A percentile compares a stretch with the other conserved stretches of the same genome.
Evolutionary conservation across 306 rosid genomes (phyloP).

Genomic region (Lupinus albus): DNA sequence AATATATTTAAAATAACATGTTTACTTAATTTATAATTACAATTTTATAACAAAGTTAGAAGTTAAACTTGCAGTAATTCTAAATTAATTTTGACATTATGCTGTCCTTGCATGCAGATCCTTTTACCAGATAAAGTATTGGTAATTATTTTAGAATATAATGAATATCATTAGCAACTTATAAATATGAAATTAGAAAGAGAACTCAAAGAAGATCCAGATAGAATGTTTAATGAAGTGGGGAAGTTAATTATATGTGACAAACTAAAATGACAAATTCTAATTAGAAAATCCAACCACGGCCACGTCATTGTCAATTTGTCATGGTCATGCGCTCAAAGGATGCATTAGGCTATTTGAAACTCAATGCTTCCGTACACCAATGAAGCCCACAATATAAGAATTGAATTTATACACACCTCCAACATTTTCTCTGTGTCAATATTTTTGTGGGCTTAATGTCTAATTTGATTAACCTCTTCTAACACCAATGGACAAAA

Average conservation of each 20-base stretch:
- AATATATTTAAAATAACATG: too few species aligned
- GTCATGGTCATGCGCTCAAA: slow-evolving; percentile 36
- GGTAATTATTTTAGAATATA: not conserved
- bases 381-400: too few species aligned
- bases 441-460: too few species aligned
- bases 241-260: slow-evolving; percentile 25
- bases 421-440: too few species aligned
- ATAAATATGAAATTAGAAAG: slow-evolving; percentile 12
- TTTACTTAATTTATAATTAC: not conserved
- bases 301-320: slow-evolving; percentile 29
- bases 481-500: too few species aligned
- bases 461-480: too few species aligned
- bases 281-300: slow-evolving; percentile 35
- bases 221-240: slow-evolving; percentile 19
- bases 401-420: too few species aligned
- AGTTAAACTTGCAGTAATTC: slow-evolving; percentile 1
- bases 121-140: too few species aligned
- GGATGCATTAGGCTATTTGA: not conserved
- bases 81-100: not conserved
- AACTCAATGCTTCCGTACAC: too few species aligned
- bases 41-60: slow-evolving; percentile 32
- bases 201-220: slow-evolving; percentile 22
- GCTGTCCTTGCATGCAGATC: not conserved
- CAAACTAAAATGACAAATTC: slow-evolving; percentile 35
- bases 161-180: slow-evolving; percentile 26